Percentiles rank a stretch among this genome's conserved stretches.
These are phyloP conservation scores for Chamaenerion angustifolium DNA, from an alignment of 345 rosid species.

Conservation along the genomic window DNA sequence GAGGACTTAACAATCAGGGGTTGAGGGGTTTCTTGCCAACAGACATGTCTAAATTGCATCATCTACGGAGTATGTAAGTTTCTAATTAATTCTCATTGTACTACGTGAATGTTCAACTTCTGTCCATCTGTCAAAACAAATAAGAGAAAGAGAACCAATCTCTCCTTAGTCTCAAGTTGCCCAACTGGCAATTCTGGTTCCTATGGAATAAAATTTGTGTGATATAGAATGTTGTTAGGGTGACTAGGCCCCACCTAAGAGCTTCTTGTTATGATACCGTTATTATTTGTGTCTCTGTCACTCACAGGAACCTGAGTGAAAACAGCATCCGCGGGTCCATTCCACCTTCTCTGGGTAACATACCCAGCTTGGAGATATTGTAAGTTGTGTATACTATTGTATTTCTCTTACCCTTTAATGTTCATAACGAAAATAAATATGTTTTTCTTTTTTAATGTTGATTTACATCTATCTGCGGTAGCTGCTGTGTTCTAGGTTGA, in stretches of 20 bases:
- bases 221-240: slow-evolving; percentile 5
- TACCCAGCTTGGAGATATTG: slow-evolving; percentile 55
- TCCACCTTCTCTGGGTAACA: slow-evolving; percentile 60
- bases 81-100: slow-evolving; percentile 1
- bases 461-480: no score
- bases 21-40: slow-evolving; percentile 69
- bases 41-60: slow-evolving; percentile 53
- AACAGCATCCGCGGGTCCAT: slow-evolving; percentile 66
- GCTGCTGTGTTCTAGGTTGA: no score
- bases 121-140: no score
- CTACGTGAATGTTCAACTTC: not conserved
- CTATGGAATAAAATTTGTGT: not conserved
- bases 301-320: slow-evolving; percentile 70
- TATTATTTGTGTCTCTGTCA: slow-evolving; percentile 3
- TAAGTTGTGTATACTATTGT: slow-evolving; percentile 28
- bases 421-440: no score
- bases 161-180: no score
- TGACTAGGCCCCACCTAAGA: not conserved
- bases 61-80: slow-evolving; percentile 84
- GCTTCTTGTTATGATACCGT: not conserved
- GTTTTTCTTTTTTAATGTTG: no score
- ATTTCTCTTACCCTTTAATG: not conserved
- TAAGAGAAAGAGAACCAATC: no score
- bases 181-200: no score
- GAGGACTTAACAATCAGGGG: slow-evolving; percentile 84